Evolutionary conservation across 495 filamentous ascomycete species (phyloP).

Genomic region (Aspergillus ellipticus): DNA sequence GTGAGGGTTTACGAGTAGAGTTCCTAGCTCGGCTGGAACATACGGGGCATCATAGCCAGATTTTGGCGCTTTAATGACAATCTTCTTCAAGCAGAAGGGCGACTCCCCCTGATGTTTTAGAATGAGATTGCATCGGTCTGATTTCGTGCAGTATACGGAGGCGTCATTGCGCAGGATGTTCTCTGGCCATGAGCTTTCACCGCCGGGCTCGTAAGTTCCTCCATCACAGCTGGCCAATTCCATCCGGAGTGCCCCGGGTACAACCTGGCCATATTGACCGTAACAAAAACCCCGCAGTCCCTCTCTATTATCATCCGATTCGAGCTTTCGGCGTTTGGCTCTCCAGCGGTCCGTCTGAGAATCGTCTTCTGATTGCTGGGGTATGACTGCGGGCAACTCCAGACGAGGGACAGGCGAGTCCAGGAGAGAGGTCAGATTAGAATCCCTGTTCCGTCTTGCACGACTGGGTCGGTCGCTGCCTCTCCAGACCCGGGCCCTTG

Average conservation of each 20-base stretch:
- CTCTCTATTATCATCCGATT: constrained; percentile 53
- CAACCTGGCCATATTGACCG: constrained; percentile 78
- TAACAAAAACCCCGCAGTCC: constrained; percentile 64
- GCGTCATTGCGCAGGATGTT: constrained; percentile 80
- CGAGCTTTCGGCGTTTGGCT: constrained; percentile 72
- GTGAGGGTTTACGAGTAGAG: background rate
- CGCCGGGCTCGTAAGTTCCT: constrained; percentile 60
- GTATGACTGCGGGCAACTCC: constrained; percentile 36
- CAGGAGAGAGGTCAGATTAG: constrained; percentile 10
- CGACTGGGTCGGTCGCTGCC: constrained; percentile 11
- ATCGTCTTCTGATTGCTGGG: constrained; percentile 27
- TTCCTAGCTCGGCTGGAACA: constrained; percentile 25
- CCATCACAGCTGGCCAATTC: constrained; percentile 88
- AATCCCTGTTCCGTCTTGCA: constrained; percentile 6
- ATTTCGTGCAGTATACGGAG: constrained; percentile 86
- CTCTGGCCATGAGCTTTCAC: constrained; percentile 62
- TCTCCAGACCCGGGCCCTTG: constrained; percentile 14
- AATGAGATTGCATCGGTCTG: constrained; percentile 77
- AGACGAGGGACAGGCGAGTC: constrained; percentile 43
- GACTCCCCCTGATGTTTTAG: constrained; percentile 73
- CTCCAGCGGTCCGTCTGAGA: constrained; percentile 37
- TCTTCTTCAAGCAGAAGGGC: constrained; percentile 74
- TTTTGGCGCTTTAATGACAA: constrained; percentile 84
- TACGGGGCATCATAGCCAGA: constrained; percentile 82
- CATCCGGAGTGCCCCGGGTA: constrained; percentile 75